phyloP scores from a whole-genome alignment of 768 basidiomycete genomes.

The Termitomyces heimii region DNA sequence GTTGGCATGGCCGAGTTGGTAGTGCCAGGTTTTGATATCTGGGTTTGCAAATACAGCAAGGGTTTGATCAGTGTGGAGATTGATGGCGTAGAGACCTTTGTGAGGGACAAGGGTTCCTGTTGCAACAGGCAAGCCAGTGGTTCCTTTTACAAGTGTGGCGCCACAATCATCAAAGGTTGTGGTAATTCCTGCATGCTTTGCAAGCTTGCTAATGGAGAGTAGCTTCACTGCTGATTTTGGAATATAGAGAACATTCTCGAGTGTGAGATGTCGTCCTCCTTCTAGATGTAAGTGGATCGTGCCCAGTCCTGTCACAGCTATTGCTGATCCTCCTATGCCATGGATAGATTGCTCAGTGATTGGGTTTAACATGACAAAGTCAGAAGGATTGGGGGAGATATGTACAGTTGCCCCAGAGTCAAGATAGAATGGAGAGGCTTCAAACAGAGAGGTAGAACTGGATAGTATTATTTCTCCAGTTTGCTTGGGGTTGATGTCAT shows the following conservation, averaged over 20 bases:
- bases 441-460: background rate
- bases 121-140: background rate
- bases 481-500: background rate
- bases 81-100: background rate
- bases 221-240: too few species aligned
- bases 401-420: background rate
- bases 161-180: background rate
- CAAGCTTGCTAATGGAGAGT: too few species aligned
- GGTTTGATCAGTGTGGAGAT: background rate
- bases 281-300: background rate
- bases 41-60: background rate
- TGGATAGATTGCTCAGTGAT: background rate
- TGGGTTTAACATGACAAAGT: background rate
- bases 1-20: too few species aligned
- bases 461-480: background rate
- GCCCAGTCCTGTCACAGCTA: background rate
- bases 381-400: background rate
- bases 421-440: background rate
- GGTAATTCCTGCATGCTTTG: too few species aligned
- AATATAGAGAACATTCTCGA: background rate
- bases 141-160: background rate
- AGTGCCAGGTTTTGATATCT: too few species aligned
- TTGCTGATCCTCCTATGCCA: background rate
- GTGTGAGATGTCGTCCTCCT: background rate
- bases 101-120: background rate